Evolutionary conservation across 768 basidiomycete genomes (phyloP).

Genomic region (Lentinula sp.): DNA sequence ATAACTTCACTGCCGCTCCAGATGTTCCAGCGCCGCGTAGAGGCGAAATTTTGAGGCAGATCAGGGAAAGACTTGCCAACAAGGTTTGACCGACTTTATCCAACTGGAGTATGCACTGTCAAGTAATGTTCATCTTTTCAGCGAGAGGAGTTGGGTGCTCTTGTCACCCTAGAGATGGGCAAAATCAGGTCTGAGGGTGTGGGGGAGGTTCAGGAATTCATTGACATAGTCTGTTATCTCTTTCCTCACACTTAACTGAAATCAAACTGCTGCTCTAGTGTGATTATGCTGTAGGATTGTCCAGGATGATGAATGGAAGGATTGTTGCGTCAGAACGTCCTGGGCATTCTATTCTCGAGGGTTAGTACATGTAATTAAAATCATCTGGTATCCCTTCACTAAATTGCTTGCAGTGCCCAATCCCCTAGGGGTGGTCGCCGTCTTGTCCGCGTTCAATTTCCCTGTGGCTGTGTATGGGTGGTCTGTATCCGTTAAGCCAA

Average conservation of each 20-base stretch:
- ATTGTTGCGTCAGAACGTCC: slow-evolving; percentile 85
- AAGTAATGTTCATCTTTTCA: slow-evolving; percentile 20
- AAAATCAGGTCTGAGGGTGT: slow-evolving; percentile 87
- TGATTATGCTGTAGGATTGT: slow-evolving; percentile 90
- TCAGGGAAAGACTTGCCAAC: slow-evolving; percentile 61
- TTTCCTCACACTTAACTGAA: background rate
- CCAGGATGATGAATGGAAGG: slow-evolving; percentile 90
- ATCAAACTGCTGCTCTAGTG: slow-evolving; percentile 42
- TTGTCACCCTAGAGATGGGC: slow-evolving; percentile 87
- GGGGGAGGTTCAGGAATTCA: slow-evolving; percentile 93
- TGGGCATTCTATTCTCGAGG: slow-evolving; percentile 88
- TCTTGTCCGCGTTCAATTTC: slow-evolving; percentile 94
- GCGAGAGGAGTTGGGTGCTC: slow-evolving; percentile 74
- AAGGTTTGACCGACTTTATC: background rate
- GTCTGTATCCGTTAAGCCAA: slow-evolving; percentile 27
- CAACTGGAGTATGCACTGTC: slow-evolving; percentile 42
- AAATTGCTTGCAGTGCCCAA: slow-evolving; percentile 65
- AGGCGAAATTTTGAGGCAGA: slow-evolving; percentile 85
- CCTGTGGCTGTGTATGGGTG: slow-evolving; percentile 92
- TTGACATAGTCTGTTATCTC: slow-evolving; percentile 70
- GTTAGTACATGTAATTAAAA: slow-evolving; percentile 27
- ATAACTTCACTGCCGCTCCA: slow-evolving; percentile 5
- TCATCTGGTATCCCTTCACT: background rate
- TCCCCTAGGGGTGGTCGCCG: slow-evolving; percentile 66
- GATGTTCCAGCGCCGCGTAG: slow-evolving; percentile 80